phyloP scores from a whole-genome alignment of 495 filamentous ascomycete species.

The Trichoderma reesei region DNA sequence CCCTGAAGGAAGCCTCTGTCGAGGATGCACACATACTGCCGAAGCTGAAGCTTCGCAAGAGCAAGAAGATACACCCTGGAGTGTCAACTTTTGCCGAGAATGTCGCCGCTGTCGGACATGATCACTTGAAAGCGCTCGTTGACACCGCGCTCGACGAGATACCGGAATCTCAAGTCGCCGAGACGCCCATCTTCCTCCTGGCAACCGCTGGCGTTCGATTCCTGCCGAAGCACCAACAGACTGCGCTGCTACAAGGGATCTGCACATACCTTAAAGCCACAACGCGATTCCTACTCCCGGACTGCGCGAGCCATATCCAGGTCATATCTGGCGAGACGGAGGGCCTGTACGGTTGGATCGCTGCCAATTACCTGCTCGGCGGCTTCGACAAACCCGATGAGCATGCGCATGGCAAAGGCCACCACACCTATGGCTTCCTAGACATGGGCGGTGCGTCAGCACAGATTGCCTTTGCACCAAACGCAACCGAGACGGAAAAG shows the following conservation, averaged over 20 bases:
- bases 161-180: conserved; percentile 63
- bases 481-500: conserved; percentile 78
- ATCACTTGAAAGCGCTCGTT: conserved; percentile 69
- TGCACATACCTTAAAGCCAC: conserved; percentile 74
- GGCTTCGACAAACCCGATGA: conserved; percentile 74
- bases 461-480: conserved; percentile 95
- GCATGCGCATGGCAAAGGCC: conserved; percentile 68
- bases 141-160: conserved; percentile 77
- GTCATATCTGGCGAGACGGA: conserved; percentile 97
- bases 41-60: conserved; percentile 69
- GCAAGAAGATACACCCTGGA: conserved; percentile 86
- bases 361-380: conserved; percentile 93
- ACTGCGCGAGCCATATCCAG: conserved; percentile 85
- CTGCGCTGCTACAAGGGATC: conserved; percentile 61
- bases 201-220: conserved; percentile 96
- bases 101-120: conserved; percentile 64
- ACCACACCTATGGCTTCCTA: conserved; percentile 94
- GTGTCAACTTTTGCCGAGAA: conserved; percentile 81
- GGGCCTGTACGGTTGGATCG: conserved; percentile 96
- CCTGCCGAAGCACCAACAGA: conserved; percentile 61
- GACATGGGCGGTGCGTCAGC: conserved; percentile 98
- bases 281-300: conserved; percentile 76
- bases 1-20: conserved; percentile 48
- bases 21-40: conserved; percentile 63
- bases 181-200: conserved; percentile 89